Conservation (phyloP, 768 basidiomycete species). For the Xanthoconium purpureum region DNA sequence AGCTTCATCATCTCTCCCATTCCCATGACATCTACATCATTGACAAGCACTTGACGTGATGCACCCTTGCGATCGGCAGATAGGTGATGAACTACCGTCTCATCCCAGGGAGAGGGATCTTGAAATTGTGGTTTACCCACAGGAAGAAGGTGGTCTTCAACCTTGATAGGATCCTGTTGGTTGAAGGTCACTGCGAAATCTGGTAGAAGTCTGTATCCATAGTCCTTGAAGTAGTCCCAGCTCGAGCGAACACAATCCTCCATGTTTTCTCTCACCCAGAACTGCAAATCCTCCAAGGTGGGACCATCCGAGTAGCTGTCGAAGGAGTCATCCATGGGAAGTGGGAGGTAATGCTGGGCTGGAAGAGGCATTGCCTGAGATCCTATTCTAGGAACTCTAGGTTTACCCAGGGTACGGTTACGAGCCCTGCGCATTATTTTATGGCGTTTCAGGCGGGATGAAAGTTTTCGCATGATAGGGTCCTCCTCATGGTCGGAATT, state of each 20-base stretch:
- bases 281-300: slow-evolving; percentile 1
- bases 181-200: slow-evolving; percentile 3
- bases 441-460: neutral
- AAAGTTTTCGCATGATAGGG: neutral
- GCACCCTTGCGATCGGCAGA: neutral
- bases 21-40: slow-evolving; percentile 4
- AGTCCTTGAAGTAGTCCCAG: slow-evolving; percentile 9
- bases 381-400: neutral
- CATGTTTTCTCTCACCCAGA: neutral
- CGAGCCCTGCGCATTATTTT: neutral
- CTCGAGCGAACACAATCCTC: neutral
- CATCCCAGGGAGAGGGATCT: neutral
- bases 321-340: neutral
- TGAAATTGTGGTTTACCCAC: neutral
- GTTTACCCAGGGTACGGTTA: neutral
- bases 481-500: neutral
- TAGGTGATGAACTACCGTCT: neutral
- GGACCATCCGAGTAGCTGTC: neutral
- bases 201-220: neutral
- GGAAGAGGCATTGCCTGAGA: neutral
- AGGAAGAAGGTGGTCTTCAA: neutral
- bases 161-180: neutral
- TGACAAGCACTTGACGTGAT: neutral
- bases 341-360: neutral
- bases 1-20: neutral